phyloP scores from a whole-genome alignment of 78 protist genomes.

The Guillardia theta region DNA sequence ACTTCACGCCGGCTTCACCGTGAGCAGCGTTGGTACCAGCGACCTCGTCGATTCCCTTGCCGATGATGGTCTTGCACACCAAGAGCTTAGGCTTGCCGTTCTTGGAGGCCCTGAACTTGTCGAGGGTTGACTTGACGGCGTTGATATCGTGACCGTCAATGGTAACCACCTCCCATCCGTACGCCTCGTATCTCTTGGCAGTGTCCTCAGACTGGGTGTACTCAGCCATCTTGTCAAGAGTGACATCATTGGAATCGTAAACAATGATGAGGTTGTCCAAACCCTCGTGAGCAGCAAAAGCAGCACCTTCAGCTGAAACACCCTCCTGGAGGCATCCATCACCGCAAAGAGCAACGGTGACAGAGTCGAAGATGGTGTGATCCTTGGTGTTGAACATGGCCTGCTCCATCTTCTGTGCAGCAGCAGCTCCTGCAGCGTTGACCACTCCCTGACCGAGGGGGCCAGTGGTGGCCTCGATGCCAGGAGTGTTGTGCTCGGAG shows the following conservation, averaged over 20 bases:
- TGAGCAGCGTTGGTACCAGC: conserved; percentile 69
- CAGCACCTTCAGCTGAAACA: conserved; percentile 69
- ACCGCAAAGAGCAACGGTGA: conserved; percentile 57
- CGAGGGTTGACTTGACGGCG: conserved; percentile 38
- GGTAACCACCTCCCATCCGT: conserved; percentile 70
- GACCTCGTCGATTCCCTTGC: conserved; percentile 49
- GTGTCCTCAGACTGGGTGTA: conserved; percentile 66
- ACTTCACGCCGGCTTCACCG: conserved; percentile 65
- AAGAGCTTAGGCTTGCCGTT: conserved; percentile 66
- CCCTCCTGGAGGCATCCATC: conserved; percentile 78
- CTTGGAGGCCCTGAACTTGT: conserved; percentile 42
- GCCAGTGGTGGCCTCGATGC: conserved; percentile 78
- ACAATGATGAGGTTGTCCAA: conserved; percentile 64
- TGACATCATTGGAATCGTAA: conserved; percentile 71
- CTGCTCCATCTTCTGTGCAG: conserved; percentile 60
- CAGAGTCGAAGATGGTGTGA: conserved; percentile 59
- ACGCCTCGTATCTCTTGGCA: conserved; percentile 60
- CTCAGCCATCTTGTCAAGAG: conserved; percentile 71
- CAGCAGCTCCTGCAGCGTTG: conserved; percentile 74
- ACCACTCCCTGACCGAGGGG: conserved; percentile 79
- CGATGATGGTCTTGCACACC: conserved; percentile 65
- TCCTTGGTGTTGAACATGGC: conserved; percentile 63
- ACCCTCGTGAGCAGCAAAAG: conserved; percentile 71
- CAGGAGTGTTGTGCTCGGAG: conserved; percentile 48
- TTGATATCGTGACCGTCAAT: conserved; percentile 54